A percentile compares a stretch with the other conserved stretches of the same genome.
Conservation (phyloP, 2,329 filamentous ascomycete species). For the Harringtonia lauricola region DNA sequence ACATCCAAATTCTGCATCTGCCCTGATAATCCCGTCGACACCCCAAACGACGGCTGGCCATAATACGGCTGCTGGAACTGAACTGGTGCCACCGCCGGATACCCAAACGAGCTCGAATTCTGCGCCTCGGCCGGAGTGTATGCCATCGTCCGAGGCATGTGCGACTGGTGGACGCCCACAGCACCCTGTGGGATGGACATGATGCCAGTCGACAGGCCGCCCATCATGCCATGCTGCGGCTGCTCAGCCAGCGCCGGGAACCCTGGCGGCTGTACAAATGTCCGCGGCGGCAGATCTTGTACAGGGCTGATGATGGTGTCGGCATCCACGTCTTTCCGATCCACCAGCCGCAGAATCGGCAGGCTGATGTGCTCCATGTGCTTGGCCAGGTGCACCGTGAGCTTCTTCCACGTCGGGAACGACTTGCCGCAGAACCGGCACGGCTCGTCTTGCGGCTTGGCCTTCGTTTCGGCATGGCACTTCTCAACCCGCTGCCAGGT, state of each 20-base stretch:
- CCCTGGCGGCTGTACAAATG: slow-evolving; percentile 14
- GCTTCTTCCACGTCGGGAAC: slow-evolving; percentile 81
- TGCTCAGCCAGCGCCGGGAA: slow-evolving; percentile 1
- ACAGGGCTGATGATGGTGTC: slow-evolving; percentile 60
- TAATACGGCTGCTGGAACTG: slow-evolving; percentile 7
- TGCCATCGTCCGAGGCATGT: slow-evolving; percentile 8
- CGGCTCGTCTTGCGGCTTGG: slow-evolving; percentile 60
- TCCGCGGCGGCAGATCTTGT: slow-evolving; percentile 40
- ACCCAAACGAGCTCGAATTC: slow-evolving; percentile 8
- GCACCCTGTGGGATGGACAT: background rate
- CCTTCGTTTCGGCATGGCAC: slow-evolving; percentile 61
- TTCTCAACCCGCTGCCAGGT: slow-evolving; percentile 70
- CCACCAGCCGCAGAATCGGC: slow-evolving; percentile 58
- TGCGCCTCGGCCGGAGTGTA: slow-evolving; percentile 9
- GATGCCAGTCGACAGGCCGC: slow-evolving; percentile 5
- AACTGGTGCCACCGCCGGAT: slow-evolving; percentile 9
- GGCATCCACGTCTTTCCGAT: slow-evolving; percentile 32
- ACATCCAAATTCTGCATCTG: slow-evolving; percentile 14
- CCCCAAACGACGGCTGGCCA: slow-evolving; percentile 2
- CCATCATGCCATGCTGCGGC: slow-evolving; percentile 2
- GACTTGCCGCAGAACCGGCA: slow-evolving; percentile 80
- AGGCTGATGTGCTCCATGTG: slow-evolving; percentile 91
- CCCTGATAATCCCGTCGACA: slow-evolving; percentile 3
- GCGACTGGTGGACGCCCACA: background rate
- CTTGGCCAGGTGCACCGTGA: slow-evolving; percentile 85